These are phyloP conservation scores for Aspergillus sp. DNA, from an alignment of 2,329 filamentous ascomycete genomes.

Conservation along the genomic window DNA sequence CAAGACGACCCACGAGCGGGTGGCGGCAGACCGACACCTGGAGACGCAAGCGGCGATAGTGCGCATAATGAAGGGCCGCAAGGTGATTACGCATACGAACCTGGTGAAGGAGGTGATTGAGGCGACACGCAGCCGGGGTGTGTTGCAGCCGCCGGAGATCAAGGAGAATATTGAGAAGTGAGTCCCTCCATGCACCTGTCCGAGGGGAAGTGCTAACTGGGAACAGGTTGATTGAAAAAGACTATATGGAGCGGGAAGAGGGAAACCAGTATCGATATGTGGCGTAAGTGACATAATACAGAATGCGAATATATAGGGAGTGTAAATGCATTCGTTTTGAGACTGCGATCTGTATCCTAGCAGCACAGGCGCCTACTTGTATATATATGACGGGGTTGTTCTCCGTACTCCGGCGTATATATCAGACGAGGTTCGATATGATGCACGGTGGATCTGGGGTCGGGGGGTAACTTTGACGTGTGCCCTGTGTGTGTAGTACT, in stretches of 20 bases:
- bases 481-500: too few species aligned
- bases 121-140: slow-evolving; percentile 77
- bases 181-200: slow-evolving; percentile 26
- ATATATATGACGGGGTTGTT: too few species aligned
- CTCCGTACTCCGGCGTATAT: too few species aligned
- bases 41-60: slow-evolving; percentile 97
- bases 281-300: slow-evolving; percentile 38
- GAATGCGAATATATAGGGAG: neutral
- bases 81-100: slow-evolving; percentile 77
- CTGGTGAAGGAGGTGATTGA: slow-evolving; percentile 87
- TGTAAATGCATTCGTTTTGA: neutral
- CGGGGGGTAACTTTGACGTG: neutral
- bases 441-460: neutral
- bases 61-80: slow-evolving; percentile 90
- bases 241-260: slow-evolving; percentile 77
- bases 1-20: slow-evolving; percentile 82
- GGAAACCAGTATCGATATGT: slow-evolving; percentile 61
- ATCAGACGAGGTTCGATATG: neutral
- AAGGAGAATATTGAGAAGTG: slow-evolving; percentile 96
- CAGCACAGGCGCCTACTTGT: too few species aligned
- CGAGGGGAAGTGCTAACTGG: too few species aligned
- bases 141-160: slow-evolving; percentile 76
- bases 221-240: slow-evolving; percentile 78
- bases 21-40: slow-evolving; percentile 82
- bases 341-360: too few species aligned